A percentile compares a stretch with the other conserved stretches of the same genome.
Conservation (phyloP, 305 asterid genomes). For the Stenogyne calaminthoides region DNA sequence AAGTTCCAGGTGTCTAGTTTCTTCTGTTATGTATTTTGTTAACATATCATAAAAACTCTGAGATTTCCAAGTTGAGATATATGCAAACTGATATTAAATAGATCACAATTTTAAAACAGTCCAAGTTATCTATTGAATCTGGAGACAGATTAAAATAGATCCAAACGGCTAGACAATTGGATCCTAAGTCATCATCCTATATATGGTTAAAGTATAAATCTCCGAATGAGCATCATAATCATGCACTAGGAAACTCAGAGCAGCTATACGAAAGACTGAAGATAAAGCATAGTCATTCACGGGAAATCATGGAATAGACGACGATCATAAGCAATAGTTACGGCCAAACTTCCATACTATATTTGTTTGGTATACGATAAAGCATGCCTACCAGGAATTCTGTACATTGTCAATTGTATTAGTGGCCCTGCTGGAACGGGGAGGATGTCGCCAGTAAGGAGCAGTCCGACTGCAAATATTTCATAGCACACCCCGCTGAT, state of each 20-base stretch:
- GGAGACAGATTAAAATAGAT: neutral
- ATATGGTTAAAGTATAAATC: neutral
- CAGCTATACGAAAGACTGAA: constrained; percentile 2
- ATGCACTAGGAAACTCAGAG: neutral
- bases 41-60: neutral
- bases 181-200: neutral
- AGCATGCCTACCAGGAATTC: neutral
- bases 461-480: constrained; percentile 57
- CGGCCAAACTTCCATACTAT: neutral
- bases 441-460: constrained; percentile 61
- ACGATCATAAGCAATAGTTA: constrained; percentile 12
- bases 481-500: constrained; percentile 59
- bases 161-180: neutral
- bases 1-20: neutral
- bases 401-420: constrained; percentile 44
- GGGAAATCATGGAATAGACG: constrained; percentile 24
- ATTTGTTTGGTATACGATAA: neutral
- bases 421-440: constrained; percentile 47
- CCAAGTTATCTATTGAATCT: neutral
- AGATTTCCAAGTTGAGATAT: neutral
- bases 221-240: neutral
- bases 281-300: constrained; percentile 21
- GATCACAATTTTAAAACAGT: neutral
- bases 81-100: neutral
- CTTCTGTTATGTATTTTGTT: neutral